Percentiles rank a stretch among this genome's conserved stretches.
Conservation (phyloP, 108 stramenopile genomes). For the Nannochloropsis salina region DNA sequence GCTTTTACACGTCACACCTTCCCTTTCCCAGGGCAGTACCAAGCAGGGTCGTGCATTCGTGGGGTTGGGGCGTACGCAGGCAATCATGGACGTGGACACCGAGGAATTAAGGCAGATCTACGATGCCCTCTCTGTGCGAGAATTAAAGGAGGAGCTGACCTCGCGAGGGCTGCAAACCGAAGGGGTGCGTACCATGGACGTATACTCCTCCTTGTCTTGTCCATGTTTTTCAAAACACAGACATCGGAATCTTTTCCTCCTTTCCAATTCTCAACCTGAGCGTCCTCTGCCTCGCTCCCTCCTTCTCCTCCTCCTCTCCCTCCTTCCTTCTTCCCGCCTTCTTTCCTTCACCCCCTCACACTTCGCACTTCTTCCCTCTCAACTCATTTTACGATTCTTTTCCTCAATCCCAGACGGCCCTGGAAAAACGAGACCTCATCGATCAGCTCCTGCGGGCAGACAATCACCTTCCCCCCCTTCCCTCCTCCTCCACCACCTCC, state of each 20-base stretch:
- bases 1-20: too few relatives aligned
- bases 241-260: not conserved
- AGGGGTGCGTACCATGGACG: not conserved
- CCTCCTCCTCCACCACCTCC: not conserved
- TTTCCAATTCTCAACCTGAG: not conserved
- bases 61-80: too few relatives aligned
- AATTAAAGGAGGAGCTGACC: not conserved
- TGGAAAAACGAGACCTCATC: not conserved
- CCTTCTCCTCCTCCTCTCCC: not conserved
- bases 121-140: conserved; percentile 8
- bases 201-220: not conserved
- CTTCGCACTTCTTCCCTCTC: not conserved
- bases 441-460: conserved; percentile 1
- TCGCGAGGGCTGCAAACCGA: not conserved
- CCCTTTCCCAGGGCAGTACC: too few relatives aligned
- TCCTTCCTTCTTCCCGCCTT: not conserved
- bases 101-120: conserved; percentile 6
- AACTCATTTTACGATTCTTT: not conserved
- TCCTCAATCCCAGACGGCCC: not conserved
- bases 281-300: not conserved
- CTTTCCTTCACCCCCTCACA: not conserved
- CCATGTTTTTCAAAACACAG: not conserved
- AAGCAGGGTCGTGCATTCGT: too few relatives aligned
- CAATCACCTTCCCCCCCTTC: not conserved
- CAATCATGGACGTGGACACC: not conserved